phyloP scores from a whole-genome alignment of 371 early-diverging fungal genomes.

The Globomyces sp. region DNA sequence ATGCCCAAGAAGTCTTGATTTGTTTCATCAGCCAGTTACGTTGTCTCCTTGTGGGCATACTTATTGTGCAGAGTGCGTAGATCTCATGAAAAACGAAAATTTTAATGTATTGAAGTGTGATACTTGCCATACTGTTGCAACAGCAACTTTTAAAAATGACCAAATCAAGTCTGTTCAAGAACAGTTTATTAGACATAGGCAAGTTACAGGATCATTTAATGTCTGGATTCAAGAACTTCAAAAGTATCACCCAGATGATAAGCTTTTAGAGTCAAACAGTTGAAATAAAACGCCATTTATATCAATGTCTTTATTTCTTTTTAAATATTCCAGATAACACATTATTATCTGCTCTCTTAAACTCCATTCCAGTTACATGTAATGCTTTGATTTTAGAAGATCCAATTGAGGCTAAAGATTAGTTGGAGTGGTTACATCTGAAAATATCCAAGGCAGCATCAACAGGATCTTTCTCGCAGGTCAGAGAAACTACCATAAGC shows the following conservation, averaged over 20 bases:
- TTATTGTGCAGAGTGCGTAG: conserved; percentile 45
- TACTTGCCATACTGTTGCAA: conserved; percentile 36
- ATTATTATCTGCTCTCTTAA: conserved; percentile 36
- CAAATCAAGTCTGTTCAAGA: conserved; percentile 47
- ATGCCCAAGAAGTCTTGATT: conserved; percentile 46
- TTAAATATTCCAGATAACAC: conserved; percentile 7
- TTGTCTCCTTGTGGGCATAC: conserved; percentile 51
- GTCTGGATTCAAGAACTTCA: conserved; percentile 34
- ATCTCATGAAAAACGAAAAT: conserved; percentile 47
- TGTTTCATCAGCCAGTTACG: conserved; percentile 43
- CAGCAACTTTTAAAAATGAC: conserved; percentile 46
- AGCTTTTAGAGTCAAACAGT: too few species aligned
- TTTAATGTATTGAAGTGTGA: conserved; percentile 47
- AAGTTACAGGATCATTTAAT: conserved; percentile 42
- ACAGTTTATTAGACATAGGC: conserved; percentile 44
- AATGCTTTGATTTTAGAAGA: conserved; percentile 28
- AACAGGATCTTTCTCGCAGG: conserved; percentile 35
- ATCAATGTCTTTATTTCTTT: not conserved
- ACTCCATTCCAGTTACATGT: conserved; percentile 37
- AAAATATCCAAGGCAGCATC: conserved; percentile 46
- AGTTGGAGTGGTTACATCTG: conserved; percentile 33
- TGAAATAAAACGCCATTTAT: not conserved
- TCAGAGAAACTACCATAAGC: not conserved
- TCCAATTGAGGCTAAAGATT: conserved; percentile 30
- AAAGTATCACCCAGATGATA: not conserved